Conservation (phyloP, 306 rosid species). For the Begonia masoniana region DNA sequence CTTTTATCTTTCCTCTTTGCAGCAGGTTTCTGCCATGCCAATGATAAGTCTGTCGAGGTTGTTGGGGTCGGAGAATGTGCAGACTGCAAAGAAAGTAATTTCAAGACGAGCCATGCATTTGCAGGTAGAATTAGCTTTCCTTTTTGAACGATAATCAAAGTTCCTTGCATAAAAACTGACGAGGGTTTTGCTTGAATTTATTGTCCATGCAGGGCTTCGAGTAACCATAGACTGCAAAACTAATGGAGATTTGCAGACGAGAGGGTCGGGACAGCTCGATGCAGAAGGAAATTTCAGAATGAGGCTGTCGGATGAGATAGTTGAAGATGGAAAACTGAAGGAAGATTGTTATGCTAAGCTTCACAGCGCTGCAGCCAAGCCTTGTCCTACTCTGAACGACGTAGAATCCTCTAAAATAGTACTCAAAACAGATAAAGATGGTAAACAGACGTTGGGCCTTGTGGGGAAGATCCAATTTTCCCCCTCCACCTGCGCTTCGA, state of each 20-base stretch:
- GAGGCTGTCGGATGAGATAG: slow-evolving; percentile 37
- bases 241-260: slow-evolving; percentile 51
- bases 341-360: slow-evolving; percentile 84
- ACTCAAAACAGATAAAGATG: slow-evolving; percentile 23
- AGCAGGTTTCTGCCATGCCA: slow-evolving; percentile 33
- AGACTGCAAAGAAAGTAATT: slow-evolving; percentile 44
- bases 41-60: slow-evolving; percentile 44
- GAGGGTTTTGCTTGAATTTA: no score
- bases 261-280: slow-evolving; percentile 49
- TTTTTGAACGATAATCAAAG: no score
- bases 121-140: slow-evolving; percentile 32
- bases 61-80: slow-evolving; percentile 69
- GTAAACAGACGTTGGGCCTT: slow-evolving; percentile 37
- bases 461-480: slow-evolving; percentile 56
- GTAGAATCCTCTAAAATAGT: slow-evolving; percentile 37
- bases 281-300: slow-evolving; percentile 60
- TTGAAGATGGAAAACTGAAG: slow-evolving; percentile 36
- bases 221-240: slow-evolving; percentile 77
- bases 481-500: slow-evolving; percentile 53
- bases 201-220: slow-evolving; percentile 25
- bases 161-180: no score
- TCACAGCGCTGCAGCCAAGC: slow-evolving; percentile 50
- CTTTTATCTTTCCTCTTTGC: slow-evolving; percentile 28
- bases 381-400: slow-evolving; percentile 58
- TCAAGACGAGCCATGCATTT: slow-evolving; percentile 51